Evolutionary conservation across 768 basidiomycete genomes (phyloP).

Genomic region (Calocera viscosa): DNA sequence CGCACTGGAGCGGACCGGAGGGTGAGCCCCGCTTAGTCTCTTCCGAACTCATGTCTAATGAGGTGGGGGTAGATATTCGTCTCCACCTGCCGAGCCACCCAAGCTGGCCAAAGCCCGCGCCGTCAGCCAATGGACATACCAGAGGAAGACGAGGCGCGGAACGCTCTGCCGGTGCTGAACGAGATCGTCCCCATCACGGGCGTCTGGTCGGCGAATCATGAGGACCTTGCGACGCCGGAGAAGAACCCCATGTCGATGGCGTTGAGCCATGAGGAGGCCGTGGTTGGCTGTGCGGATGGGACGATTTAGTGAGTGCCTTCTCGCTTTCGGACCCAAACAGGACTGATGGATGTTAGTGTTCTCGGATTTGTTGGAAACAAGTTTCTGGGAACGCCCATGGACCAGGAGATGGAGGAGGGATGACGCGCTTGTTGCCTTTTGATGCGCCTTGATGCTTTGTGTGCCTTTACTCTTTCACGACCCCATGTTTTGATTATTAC

Average conservation of each 20-base stretch:
- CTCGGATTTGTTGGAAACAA: slow-evolving; percentile 52
- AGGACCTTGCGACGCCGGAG: slow-evolving; percentile 71
- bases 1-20: slow-evolving; percentile 68
- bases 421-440: neutral
- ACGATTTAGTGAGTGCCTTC: slow-evolving; percentile 62
- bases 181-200: slow-evolving; percentile 50
- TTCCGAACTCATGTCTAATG: neutral
- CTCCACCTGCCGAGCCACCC: slow-evolving; percentile 64
- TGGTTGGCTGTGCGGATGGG: slow-evolving; percentile 82
- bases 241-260: slow-evolving; percentile 95
- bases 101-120: slow-evolving; percentile 15
- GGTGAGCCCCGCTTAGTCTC: slow-evolving; percentile 34
- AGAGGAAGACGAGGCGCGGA: slow-evolving; percentile 8
- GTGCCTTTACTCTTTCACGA: too few relatives aligned
- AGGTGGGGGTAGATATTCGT: slow-evolving; percentile 52
- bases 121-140: slow-evolving; percentile 31
- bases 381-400: slow-evolving; percentile 17
- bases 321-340: slow-evolving; percentile 14
- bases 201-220: slow-evolving; percentile 51
- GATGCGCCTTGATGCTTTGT: too few relatives aligned
- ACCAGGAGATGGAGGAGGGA: neutral
- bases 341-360: slow-evolving; percentile 29
- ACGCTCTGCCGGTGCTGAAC: slow-evolving; percentile 25
- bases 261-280: slow-evolving; percentile 78
- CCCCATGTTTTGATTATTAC: too few relatives aligned